These are phyloP conservation scores for Trypethelium eluteriae DNA, from an alignment of 495 filamentous ascomycete genomes.

Conservation along the genomic window DNA sequence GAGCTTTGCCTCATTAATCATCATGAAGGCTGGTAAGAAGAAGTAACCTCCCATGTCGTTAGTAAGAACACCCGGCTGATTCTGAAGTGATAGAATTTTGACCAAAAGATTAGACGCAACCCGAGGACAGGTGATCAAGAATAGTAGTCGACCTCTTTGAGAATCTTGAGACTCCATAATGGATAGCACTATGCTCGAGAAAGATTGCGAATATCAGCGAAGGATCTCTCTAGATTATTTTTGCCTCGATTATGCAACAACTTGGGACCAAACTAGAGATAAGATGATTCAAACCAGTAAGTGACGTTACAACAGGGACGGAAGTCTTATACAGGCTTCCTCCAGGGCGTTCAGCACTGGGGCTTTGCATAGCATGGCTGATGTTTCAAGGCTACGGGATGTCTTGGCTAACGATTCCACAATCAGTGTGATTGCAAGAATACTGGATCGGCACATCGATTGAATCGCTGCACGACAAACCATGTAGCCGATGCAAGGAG, in stretches of 20 bases:
- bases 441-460: not conserved
- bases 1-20: slow-evolving; percentile 10
- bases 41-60: slow-evolving; percentile 38
- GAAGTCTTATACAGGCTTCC: not conserved
- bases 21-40: slow-evolving; percentile 28
- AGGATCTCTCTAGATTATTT: not conserved
- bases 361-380: not conserved
- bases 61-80: slow-evolving; percentile 33
- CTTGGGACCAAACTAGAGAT: not conserved
- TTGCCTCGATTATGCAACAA: not conserved
- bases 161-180: not conserved
- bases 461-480: not conserved
- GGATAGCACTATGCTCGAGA: not conserved
- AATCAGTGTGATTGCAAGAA: not conserved
- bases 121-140: slow-evolving; percentile 35
- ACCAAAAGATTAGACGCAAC: slow-evolving; percentile 41
- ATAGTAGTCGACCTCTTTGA: slow-evolving; percentile 6
- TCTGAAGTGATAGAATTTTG: slow-evolving; percentile 35
- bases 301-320: not conserved
- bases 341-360: not conserved
- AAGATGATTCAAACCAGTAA: not conserved
- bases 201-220: not conserved
- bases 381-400: not conserved
- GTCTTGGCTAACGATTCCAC: not conserved
- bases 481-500: not conserved